Evolutionary conservation across 2,329 filamentous ascomycete species (phyloP), one percentile per base, ranked within the genome.

Genomic region (Xylaria sp.): DNA sequence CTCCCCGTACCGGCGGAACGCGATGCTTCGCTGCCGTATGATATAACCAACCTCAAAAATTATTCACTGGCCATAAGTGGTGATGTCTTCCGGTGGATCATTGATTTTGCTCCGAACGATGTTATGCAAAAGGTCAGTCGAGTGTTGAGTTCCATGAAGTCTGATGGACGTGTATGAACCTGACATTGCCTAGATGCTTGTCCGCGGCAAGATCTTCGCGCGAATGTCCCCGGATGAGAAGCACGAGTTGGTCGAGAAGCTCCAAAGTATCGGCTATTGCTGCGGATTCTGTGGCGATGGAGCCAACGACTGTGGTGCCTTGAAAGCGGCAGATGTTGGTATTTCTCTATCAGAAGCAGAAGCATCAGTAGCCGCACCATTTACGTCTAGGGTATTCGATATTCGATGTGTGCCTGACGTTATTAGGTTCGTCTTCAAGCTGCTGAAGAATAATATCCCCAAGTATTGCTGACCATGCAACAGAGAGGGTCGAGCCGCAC

Each of bases 171-270:
- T 15, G 20, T 31, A 56, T 54, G n/a, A 57, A 44, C 46, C 66
- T 75, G 62, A 75, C 28, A n/a, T n/a, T 1, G 28, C 40, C 13
- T 79, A 96, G 85, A 95, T 98, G 90, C 92, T 99, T 63, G 91
- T 97, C 42, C 88, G 88, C 63, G 94, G 95, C 31, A 95, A 96
- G 80, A 93, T 99, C 1, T 99, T 97, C 80, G 97, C 96, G 4
- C 92, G 96, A 74, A 99, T 99, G 96, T 98, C 95, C 1, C 97
- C 96, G 0, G 97, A 99, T 78, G 96, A 99, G 80, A 99, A 99
- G 79, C 94, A 97, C 77, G 97, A 99, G 79, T 85, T 99, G 1
- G 94, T 99, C 2, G 96, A 98, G 79, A 99, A 97, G 79, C 86
- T 99, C 3, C 97, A 99, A 79, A 95, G 92, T 74, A 93, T 99